Conservation (phyloP, 2,329 filamentous ascomycete genomes). For the Alternaria triticina region DNA sequence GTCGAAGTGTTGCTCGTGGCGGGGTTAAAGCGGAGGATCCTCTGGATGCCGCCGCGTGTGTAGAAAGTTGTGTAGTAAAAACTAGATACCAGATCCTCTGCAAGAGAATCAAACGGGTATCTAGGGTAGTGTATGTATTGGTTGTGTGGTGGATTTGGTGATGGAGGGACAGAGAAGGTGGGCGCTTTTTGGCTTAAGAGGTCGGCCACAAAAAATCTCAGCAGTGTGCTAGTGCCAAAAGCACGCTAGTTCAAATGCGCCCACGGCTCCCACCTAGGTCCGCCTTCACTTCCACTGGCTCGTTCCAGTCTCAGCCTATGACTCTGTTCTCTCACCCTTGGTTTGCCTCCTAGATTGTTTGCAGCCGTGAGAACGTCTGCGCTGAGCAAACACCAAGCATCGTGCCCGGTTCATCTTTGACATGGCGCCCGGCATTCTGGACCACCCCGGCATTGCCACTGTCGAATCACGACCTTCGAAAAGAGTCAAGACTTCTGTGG, state of each 20-base stretch:
- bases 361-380: constrained; percentile 6
- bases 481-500: constrained; percentile 39
- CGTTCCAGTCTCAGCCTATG: constrained; percentile 6
- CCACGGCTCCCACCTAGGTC: constrained; percentile 8
- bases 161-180: constrained; percentile 35
- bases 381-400: constrained; percentile 11
- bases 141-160: constrained; percentile 34
- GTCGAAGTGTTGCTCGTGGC: constrained; percentile 46
- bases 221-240: constrained; percentile 20
- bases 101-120: constrained; percentile 54
- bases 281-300: constrained; percentile 17
- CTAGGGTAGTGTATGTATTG: constrained; percentile 43
- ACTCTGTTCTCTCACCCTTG: constrained; percentile 14
- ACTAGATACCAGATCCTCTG: constrained; percentile 58
- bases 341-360: constrained; percentile 8
- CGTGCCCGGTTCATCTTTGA: constrained; percentile 10
- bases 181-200: constrained; percentile 15
- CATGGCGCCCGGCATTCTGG: constrained; percentile 46
- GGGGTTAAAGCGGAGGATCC: constrained; percentile 51
- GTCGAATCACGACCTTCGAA: constrained; percentile 45
- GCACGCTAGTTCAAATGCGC: constrained; percentile 11
- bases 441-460: constrained; percentile 26
- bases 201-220: constrained; percentile 21
- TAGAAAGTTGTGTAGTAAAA: constrained; percentile 38
- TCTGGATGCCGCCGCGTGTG: constrained; percentile 49